Percentiles rank a stretch among this genome's conserved stretches.
Evolutionary conservation across 2,329 filamentous ascomycete genomes (phyloP).

Genomic region (Xylariaceae sp.): DNA sequence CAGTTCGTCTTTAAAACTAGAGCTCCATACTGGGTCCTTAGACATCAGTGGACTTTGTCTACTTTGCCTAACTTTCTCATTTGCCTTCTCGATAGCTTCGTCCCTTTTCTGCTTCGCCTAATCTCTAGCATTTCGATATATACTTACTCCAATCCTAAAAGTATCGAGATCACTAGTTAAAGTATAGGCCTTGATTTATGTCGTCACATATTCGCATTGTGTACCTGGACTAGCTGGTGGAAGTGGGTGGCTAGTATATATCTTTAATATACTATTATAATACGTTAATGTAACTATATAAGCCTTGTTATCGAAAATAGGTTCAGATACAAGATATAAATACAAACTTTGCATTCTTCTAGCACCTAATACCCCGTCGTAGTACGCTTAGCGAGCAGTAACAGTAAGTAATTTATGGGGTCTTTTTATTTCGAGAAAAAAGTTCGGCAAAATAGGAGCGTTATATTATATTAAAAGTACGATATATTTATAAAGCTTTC

Average conservation of each 20-base stretch:
- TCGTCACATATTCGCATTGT: constrained; percentile 3
- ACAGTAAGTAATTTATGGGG: neutral
- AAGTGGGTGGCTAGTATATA: constrained; percentile 3
- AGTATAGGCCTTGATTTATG: neutral
- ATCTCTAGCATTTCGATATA: constrained; percentile 7
- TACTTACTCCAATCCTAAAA: neutral
- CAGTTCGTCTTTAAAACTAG: too few species aligned
- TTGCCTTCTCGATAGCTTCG: constrained; percentile 3
- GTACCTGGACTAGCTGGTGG: neutral
- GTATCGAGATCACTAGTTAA: constrained; percentile 2
- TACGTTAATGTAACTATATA: constrained; percentile 3
- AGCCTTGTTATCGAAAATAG: constrained; percentile 1
- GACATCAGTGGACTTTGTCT: too few species aligned
- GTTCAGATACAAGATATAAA: constrained; percentile 1
- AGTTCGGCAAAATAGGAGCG: constrained; percentile 1
- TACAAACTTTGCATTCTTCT: constrained; percentile 5
- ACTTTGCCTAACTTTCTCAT: neutral
- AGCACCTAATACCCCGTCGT: constrained; percentile 1
- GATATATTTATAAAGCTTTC: neutral
- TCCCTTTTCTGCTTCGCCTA: constrained; percentile 1
- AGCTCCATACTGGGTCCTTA: too few species aligned
- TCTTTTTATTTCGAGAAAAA: constrained; percentile 2
- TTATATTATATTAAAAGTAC: neutral
- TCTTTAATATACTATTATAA: neutral
- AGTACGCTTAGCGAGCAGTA: neutral